Conservation (phyloP, 805 yeast genomes). For the Ogataea paraovalis region DNA sequence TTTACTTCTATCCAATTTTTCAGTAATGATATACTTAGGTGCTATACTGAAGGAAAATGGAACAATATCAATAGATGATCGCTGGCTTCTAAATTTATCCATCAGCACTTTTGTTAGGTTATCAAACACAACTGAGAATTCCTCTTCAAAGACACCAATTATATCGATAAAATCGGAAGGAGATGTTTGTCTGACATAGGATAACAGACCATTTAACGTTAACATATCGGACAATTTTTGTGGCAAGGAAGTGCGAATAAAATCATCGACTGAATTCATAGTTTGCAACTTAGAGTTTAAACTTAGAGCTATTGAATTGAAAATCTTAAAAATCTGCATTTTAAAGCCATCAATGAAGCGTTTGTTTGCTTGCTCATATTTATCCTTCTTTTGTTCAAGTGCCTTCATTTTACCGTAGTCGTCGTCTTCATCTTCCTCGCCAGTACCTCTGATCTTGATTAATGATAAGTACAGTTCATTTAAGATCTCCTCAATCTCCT, state of each 20-base stretch:
- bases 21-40: constrained; percentile 20
- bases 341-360: constrained; percentile 47
- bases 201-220: constrained; percentile 44
- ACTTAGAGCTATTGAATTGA: constrained; percentile 25
- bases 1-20: constrained; percentile 8
- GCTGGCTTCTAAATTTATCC: constrained; percentile 13
- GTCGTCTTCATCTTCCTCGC: constrained; percentile 36
- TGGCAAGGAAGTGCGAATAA: constrained; percentile 12
- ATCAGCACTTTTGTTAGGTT: constrained; percentile 22
- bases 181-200: constrained; percentile 59
- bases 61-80: neutral
- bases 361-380: constrained; percentile 52
- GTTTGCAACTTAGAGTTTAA: constrained; percentile 29
- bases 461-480: constrained; percentile 60
- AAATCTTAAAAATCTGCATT: constrained; percentile 22
- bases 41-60: constrained; percentile 19
- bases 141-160: constrained; percentile 35
- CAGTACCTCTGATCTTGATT: constrained; percentile 51
- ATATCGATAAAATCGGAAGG: constrained; percentile 41
- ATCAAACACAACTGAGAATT: constrained; percentile 27
- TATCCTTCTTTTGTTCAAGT: constrained; percentile 56
- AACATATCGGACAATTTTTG: constrained; percentile 37
- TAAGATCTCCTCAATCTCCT: constrained; percentile 50
- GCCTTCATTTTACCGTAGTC: constrained; percentile 62
- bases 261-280: constrained; percentile 2